Base-by-base conservation (phyloP, 2,329 filamentous ascomycete genomes). In the Esteya vermicola region DNA sequence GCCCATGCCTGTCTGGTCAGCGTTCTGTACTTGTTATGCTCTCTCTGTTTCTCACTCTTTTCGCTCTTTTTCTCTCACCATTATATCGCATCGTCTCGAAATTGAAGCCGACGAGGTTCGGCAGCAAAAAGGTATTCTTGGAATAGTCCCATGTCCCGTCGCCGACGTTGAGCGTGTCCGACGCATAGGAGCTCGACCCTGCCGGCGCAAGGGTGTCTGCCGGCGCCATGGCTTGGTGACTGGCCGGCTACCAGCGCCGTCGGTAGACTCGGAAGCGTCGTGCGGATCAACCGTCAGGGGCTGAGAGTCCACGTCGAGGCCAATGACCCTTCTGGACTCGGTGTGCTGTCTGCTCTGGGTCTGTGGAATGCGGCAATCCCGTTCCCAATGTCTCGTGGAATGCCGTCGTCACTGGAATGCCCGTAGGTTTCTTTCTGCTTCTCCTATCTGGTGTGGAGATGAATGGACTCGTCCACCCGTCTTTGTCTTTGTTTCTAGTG, bases 1-100 rank as follows among this genome's bases (percentile, higher is more conserved):
- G 43, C 76, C 81, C 83, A 89, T 88, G 56, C 83, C 81, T 84
- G 47, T 14, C 21, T 9, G n/a, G 13, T 16, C 19, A 19, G n/a
- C 20, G 4, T 3, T 8, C 9, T 9, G 6, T 6, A 18, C 4
- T 20, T 33, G 31, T 33, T 9, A 13, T 33, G 9, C 9, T 14
- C 14, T 16, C 25, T 26, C 13, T 26, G 25, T n/a, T n/a, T n/a
- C n/a, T n/a, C n/a, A n/a, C n/a, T n/a, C n/a, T n/a, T n/a, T n/a
- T n/a, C n/a, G n/a, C n/a, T n/a, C n/a, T n/a, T n/a, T n/a, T n/a
- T n/a, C n/a, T n/a, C 65, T 49, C 62, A 85, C 81, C 84, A 70
- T 91, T 91, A 61, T 85, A 86, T 55, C 71, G 76, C 77, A 84
- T 88, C 6, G 83, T 88, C 37, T 79, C 80, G 56, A 85, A 84